These are phyloP conservation scores for Talaromyces stipitatus DNA, from an alignment of 495 filamentous ascomycete genomes.

Conservation along the genomic window DNA sequence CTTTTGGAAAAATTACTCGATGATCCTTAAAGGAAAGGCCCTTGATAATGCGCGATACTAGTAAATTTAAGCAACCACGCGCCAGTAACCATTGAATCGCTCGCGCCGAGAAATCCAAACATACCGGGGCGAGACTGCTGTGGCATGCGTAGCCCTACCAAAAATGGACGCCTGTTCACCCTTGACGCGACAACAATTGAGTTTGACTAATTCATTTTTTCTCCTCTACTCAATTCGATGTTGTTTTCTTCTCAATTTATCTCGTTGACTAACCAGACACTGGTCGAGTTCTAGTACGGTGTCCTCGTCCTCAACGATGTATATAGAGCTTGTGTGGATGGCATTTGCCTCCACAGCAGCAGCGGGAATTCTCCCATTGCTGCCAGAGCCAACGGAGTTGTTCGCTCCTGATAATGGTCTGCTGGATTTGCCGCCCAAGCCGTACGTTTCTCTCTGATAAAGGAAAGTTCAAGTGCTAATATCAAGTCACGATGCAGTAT, in stretches of 20 bases:
- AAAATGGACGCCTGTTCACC: background rate
- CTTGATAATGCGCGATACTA: background rate
- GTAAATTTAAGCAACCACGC: background rate
- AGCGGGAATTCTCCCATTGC: background rate
- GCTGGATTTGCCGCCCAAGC: background rate
- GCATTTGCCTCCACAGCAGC: conserved; percentile 5
- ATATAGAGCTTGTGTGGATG: conserved; percentile 6
- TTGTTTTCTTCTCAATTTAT: background rate
- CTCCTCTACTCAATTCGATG: background rate
- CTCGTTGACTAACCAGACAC: background rate
- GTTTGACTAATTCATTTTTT: background rate
- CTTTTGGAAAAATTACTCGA: too few species aligned
- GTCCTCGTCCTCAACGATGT: background rate
- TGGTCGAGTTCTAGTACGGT: too few species aligned
- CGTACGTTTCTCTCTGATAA: background rate
- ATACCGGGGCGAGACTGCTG: background rate
- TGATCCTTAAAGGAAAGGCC: background rate
- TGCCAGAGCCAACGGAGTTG: conserved; percentile 1
- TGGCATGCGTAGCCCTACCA: background rate
- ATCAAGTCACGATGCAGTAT: background rate
- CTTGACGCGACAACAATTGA: background rate
- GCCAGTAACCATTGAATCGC: background rate
- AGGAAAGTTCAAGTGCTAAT: background rate
- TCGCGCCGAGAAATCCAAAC: background rate
- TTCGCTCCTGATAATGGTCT: conserved; percentile 1